Base-by-base conservation (phyloP, 2,329 filamentous ascomycete genomes). In the Phaeosphaeria sp. region DNA sequence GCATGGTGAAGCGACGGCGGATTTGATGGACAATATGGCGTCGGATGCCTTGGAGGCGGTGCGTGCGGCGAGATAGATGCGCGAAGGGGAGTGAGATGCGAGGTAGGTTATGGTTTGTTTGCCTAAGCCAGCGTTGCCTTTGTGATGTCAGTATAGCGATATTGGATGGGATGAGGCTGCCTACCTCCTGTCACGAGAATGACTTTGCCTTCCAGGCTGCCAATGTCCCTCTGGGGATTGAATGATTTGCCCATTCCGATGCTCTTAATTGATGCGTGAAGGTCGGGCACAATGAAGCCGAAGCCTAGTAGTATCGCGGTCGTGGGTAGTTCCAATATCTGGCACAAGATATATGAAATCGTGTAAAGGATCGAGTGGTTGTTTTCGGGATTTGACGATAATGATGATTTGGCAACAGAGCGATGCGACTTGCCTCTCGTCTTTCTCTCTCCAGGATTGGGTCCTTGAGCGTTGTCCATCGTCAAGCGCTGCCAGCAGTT, bases 61-160 rank as follows among this genome's bases (percentile, higher is more conserved):
- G 55, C 82, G 79, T 1, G 80, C 79, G 27, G 78, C 78, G 60
- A 85, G 76, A 67, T 80, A 83, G 63, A 85, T 81, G 7, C 75
- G 70, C 6, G 69, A 46, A 9, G 82, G 81, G 5, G 76, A 74
- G 65, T 83, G 80, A 5, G 75, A 72, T 24, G 79, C 75, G 27
- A 83, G 76, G 44, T 79, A 77, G 40, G 74, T 67, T 39, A 83
- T 71, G 24, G 79, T 78, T 65, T 80, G 77, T 55, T 79, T 79
- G 49, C 82, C 82, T 8, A 84, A 72, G 15, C 82, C 82, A 8
- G 74, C 68, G 53, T 81, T 84, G 53, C 80, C 79, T 78, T 59
- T 54, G 3, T 24, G 22, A 6, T 40, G 45, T 64, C 36, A 60
- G 57, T 39, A 39, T 43, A 6, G 24, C 18, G 15, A 17, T 44